Base-by-base conservation (phyloP, 192 early-diverging fungal species). In the Linnemannia hyalina region DNA sequence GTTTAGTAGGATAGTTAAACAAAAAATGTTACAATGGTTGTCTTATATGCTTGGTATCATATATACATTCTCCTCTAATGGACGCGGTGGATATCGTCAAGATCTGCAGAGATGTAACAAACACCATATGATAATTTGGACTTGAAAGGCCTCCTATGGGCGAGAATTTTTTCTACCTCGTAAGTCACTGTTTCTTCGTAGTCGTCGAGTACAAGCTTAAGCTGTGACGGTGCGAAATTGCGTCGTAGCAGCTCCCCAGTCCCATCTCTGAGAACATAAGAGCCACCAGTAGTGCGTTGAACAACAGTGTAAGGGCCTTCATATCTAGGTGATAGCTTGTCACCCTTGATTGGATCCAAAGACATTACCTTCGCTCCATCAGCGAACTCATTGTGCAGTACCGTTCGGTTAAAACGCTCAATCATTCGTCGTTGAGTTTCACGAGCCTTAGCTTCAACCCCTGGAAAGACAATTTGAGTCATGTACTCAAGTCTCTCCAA, bases 291-390 rank as follows among this genome's bases (percentile, higher is more conserved):
- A 8, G 85, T 85, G 4, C 52, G 41, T n/a, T n/a, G 15, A 1
- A 75, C 32, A 38, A 88, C 83, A 35, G 73, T 88, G 69, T 70
- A 88, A 10, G 83, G 82, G 38, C 87, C 82, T 47, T 86, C 73
- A 47, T 88, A 73, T 44, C 55, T 73, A 0, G 80, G 75, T n/a
- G 70, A 49, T 47, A 72, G 68, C 36, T 70, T 71, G 26, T 60
- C 65, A 41, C 75, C 68, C 26, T 55, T 47, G 65, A 78, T 40
- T 38, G 84, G 55, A 26, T 83, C 78, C n/a, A 78, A 3, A 40
- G 49, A 35, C 73, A 81, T 82, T 22, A 82, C 75, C 40, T 68
- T 70, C 6, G 80, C 74, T 38, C 76, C 75, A 55, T 85, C 80
- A 49, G 82, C 41, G 68, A 69, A 77, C 44, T 77, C 75, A 77